phyloP scores from a whole-genome alignment of 768 basidiomycete genomes.

The Punctularia strigosozonata region DNA sequence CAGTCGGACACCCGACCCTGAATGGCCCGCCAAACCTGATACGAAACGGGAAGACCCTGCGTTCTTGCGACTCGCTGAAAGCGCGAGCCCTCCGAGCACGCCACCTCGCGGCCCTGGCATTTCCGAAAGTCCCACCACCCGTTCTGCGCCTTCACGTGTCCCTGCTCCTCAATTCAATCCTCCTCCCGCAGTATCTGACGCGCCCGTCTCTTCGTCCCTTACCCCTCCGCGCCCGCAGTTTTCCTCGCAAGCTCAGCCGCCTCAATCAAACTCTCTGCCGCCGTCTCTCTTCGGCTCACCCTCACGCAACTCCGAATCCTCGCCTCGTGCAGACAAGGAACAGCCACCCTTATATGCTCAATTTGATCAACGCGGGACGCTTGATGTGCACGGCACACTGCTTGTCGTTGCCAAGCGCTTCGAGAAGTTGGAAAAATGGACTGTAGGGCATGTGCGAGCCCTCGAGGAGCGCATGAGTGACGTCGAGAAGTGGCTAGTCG shows the following conservation, averaged over 20 bases:
- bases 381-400: slow-evolving; percentile 68
- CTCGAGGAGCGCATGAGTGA: slow-evolving; percentile 88
- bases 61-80: slow-evolving; percentile 39
- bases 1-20: too few relatives aligned
- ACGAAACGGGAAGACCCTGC: slow-evolving; percentile 48
- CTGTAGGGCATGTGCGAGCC: slow-evolving; percentile 78
- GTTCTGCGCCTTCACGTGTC: too few relatives aligned
- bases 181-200: slow-evolving; percentile 35
- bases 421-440: slow-evolving; percentile 86
- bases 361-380: slow-evolving; percentile 56
- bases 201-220: slow-evolving; percentile 56
- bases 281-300: slow-evolving; percentile 58
- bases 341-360: slow-evolving; percentile 67
- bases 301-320: slow-evolving; percentile 34
- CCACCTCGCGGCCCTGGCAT: too few relatives aligned
- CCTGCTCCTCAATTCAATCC: too few relatives aligned
- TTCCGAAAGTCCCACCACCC: too few relatives aligned
- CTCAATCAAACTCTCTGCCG: slow-evolving; percentile 32
- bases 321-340: slow-evolving; percentile 42
- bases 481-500: slow-evolving; percentile 83
- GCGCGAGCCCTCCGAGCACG: slow-evolving; percentile 31
- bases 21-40: slow-evolving; percentile 45
- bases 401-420: slow-evolving; percentile 69
- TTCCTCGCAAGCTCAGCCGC: slow-evolving; percentile 37
- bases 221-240: slow-evolving; percentile 44